Evolutionary conservation across 2,329 filamentous ascomycete genomes (phyloP), one percentile per base, ranked within the genome.

Genomic region (Claviceps capensis): DNA sequence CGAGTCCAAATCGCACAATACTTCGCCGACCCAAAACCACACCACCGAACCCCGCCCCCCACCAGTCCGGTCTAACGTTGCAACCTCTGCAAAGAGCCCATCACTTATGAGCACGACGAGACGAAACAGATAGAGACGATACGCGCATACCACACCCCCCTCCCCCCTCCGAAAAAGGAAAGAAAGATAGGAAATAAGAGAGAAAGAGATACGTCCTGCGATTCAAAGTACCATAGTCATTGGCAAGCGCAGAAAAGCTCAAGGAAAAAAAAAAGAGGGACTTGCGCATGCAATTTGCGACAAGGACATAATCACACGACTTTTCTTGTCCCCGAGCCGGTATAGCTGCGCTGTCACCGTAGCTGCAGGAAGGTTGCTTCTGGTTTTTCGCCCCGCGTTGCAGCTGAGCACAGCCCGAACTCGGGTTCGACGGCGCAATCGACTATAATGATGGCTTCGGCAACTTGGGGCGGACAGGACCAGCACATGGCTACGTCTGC

Each of bases 391-490:
- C 42, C 11, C 42, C 17, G 23, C 45, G 14, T 19, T 7, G n/a
- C 30, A 37, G n/a, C n/a, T 23, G 9, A 34, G 30, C 9, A 34
- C 9, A 34, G 30, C 30, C 26, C 14, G 13, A 7, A 5, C 16
- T 6, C 30, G 48, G 30, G 23, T 44, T 41, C 14, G 30, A 22
- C 41, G 48, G 40, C 41, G 30, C 41, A 44, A 44, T 26, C 16
- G 17, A 37, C 47, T 53, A 58, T 55, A 64, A 77, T 72, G 69
- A 79, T 80, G 75, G 70, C 74, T 58, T 72, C 75, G 49, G 65
- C 69, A 52, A 63, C 66, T 55, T 83, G 79, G 80, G 74, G 75
- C 58, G 70, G 72, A 48, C 74, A 79, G 61, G 77, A 81, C 59
- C 76, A 79, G 60, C 69, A 70, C 53, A 69, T 81, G 64, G 68